Percentiles rank a stretch among this genome's conserved stretches.
phyloP scores from a whole-genome alignment of 805 yeast species.

The Candida sphagnicola region DNA sequence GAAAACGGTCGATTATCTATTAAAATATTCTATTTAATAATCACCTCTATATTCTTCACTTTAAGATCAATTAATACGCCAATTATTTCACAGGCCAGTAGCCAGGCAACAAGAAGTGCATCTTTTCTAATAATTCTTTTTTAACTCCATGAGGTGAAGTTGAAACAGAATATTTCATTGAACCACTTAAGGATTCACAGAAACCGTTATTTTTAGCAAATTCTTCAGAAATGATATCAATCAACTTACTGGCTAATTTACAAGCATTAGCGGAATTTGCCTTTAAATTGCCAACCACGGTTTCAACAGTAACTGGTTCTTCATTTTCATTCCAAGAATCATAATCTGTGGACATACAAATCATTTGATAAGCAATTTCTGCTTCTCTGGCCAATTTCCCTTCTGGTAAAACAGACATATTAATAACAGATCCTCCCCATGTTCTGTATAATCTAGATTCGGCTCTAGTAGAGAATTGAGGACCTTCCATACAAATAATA shows the following conservation, averaged over 20 bases:
- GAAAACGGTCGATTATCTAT: too few species aligned
- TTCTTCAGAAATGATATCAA: slow-evolving; percentile 62
- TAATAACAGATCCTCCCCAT: slow-evolving; percentile 93
- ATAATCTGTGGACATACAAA: slow-evolving; percentile 98
- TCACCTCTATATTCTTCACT: neutral
- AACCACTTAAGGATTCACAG: slow-evolving; percentile 68
- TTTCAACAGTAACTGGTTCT: slow-evolving; percentile 97
- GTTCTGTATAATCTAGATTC: slow-evolving; percentile 82
- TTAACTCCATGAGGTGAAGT: slow-evolving; percentile 74
- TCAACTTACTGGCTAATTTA: slow-evolving; percentile 63
- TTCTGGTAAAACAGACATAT: slow-evolving; percentile 98
- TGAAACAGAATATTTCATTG: slow-evolving; percentile 77
- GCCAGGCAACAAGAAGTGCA: slow-evolving; percentile 88
- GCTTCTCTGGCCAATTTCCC: slow-evolving; percentile 96
- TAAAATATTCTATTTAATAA: neutral
- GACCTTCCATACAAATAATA: slow-evolving; percentile 98
- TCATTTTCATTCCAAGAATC: slow-evolving; percentile 97
- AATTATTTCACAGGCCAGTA: slow-evolving; percentile 59
- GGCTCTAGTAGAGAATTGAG: slow-evolving; percentile 95
- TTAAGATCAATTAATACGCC: neutral
- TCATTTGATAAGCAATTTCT: slow-evolving; percentile 94
- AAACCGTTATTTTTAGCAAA: slow-evolving; percentile 49
- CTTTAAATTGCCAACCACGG: slow-evolving; percentile 84
- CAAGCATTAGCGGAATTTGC: slow-evolving; percentile 89
- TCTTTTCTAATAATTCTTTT: slow-evolving; percentile 66